Conservation (phyloP, 139 green algal genomes). For the Coelastrella sp. region DNA sequence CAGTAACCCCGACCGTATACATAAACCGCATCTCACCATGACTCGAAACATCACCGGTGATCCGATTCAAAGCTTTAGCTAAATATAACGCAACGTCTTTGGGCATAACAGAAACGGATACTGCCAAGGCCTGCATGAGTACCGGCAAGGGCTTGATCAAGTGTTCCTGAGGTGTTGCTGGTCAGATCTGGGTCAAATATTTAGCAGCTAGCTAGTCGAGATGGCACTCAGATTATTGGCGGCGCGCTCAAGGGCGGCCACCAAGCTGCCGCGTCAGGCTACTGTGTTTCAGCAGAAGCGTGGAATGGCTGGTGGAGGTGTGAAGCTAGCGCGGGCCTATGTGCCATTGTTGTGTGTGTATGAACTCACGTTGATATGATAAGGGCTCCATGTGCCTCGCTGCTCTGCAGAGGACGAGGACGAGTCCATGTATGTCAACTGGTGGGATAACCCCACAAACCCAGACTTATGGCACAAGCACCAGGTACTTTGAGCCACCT, state of each 20-base stretch:
- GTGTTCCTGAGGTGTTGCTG: not conserved
- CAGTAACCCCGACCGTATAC: not conserved
- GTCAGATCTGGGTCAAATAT: slow-evolving; percentile 9
- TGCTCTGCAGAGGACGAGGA: slow-evolving; percentile 37
- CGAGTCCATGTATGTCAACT: slow-evolving; percentile 54
- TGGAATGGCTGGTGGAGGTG: slow-evolving; percentile 52
- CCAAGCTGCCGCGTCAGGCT: slow-evolving; percentile 31
- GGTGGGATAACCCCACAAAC: slow-evolving; percentile 71
- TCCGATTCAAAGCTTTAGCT: too few relatives aligned
- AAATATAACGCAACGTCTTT: too few relatives aligned
- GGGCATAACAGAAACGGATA: not conserved
- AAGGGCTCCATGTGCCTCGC: not conserved
- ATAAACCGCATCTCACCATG: not conserved
- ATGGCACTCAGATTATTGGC: slow-evolving; percentile 23
- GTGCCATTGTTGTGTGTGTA: not conserved
- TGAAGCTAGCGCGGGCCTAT: not conserved
- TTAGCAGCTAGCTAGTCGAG: not conserved
- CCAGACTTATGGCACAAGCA: slow-evolving; percentile 69
- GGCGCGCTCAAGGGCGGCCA: not conserved
- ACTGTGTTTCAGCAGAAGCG: slow-evolving; percentile 48
- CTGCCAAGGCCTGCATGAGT: not conserved
- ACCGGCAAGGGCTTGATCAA: not conserved
- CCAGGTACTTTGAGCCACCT: slow-evolving; percentile 38
- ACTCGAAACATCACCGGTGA: too few relatives aligned
- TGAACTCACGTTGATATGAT: not conserved